A percentile compares a stretch with the other conserved stretches of the same genome.
phyloP scores from a whole-genome alignment of 257 asterid species.

The Verbascum thapsus region DNA sequence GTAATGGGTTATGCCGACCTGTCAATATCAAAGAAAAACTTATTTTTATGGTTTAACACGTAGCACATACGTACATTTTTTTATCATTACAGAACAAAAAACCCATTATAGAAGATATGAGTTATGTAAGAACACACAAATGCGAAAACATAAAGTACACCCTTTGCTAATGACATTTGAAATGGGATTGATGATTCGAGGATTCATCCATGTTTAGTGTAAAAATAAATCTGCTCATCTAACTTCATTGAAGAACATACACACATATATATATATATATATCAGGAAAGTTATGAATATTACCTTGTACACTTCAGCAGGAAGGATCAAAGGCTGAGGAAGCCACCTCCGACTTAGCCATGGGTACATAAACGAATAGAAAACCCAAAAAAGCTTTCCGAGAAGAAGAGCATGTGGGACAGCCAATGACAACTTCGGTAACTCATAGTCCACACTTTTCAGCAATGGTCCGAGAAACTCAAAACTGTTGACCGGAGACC shows the following conservation, averaged over 20 bases:
- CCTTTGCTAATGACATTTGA: not conserved
- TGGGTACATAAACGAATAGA: conserved; percentile 74
- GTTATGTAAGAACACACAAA: not conserved
- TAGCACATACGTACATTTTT: no score
- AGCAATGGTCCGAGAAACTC: conserved; percentile 77
- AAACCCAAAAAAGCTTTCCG: conserved; percentile 65
- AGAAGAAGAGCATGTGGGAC: conserved; percentile 73
- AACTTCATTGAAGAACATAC: no score
- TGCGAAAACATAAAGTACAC: not conserved
- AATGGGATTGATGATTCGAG: not conserved
- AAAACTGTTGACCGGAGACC: conserved; percentile 87
- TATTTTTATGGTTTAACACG: not conserved
- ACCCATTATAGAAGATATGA: not conserved
- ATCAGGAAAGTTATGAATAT: conserved; percentile 15
- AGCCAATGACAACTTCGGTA: conserved; percentile 64
- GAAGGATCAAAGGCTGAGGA: conserved; percentile 91
- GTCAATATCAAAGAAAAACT: conserved; percentile 20
- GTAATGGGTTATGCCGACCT: conserved; percentile 96
- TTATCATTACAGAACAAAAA: no score
- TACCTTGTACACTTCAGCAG: conserved; percentile 93
- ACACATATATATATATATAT: no score
- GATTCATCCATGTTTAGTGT: not conserved
- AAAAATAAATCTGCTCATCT: no score
- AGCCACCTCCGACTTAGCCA: conserved; percentile 72
- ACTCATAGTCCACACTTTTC: conserved; percentile 67